Evolutionary conservation across 139 green algal genomes (phyloP).

Genomic region (Diplosphaera chodatii): DNA sequence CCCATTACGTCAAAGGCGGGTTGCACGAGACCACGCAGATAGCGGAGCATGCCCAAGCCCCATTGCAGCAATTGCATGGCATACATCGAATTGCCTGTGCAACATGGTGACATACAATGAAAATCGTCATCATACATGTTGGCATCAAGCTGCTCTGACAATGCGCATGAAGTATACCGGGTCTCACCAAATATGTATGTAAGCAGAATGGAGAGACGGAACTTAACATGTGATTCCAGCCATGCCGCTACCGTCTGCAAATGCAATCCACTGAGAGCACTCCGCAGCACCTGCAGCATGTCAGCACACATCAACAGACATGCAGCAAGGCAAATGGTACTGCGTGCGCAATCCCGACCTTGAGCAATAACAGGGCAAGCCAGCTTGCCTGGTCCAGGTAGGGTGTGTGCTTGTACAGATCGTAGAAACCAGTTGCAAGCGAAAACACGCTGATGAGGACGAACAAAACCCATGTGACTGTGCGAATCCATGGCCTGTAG

Average conservation of each 20-base stretch:
- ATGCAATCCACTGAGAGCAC: conserved; percentile 33
- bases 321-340: no score
- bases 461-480: conserved; percentile 59
- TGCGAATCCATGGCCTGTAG: conserved; percentile 75
- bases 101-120: no score
- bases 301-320: no score
- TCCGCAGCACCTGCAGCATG: conserved; percentile 26
- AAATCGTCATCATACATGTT: no score
- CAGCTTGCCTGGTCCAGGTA: conserved; percentile 51
- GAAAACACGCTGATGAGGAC: conserved; percentile 66
- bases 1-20: background rate
- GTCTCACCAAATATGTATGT: conserved; percentile 79
- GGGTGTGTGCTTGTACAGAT: conserved; percentile 77
- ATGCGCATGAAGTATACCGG: conserved; percentile 43
- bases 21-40: background rate
- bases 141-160: conserved; percentile 15
- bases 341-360: no score
- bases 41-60: background rate
- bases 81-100: background rate
- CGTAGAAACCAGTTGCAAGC: conserved; percentile 64
- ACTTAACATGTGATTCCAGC: conserved; percentile 68
- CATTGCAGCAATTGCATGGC: background rate
- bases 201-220: conserved; percentile 73
- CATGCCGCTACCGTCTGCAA: conserved; percentile 62
- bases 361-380: no score